Percentiles rank a stretch among this genome's conserved stretches.
phyloP scores from a whole-genome alignment of 345 rosid genomes.

The Lepidium sativum region DNA sequence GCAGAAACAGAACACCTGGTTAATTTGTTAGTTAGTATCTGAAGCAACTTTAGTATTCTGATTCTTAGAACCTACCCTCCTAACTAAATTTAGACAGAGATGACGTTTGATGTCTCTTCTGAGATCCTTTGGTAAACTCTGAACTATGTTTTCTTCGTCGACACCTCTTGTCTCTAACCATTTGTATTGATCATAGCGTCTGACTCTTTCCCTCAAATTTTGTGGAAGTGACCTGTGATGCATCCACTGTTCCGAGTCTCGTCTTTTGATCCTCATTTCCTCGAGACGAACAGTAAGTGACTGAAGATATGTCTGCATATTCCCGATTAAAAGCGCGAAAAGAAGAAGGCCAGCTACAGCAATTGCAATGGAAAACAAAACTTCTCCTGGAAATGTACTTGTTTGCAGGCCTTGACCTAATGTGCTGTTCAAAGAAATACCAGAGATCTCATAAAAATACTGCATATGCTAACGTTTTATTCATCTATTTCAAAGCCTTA shows the following conservation, averaged over 20 bases:
- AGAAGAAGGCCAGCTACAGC: constrained; percentile 74
- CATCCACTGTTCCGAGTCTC: constrained; percentile 95
- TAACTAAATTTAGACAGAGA: constrained; percentile 73
- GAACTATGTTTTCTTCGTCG: constrained; percentile 41
- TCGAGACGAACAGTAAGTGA: constrained; percentile 76
- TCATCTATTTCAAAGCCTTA: neutral
- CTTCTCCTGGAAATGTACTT: constrained; percentile 62
- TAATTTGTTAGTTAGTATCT: neutral
- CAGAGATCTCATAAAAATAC: neutral
- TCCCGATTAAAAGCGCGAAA: constrained; percentile 75
- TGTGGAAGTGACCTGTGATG: constrained; percentile 78
- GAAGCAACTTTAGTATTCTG: neutral
- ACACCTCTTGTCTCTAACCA: constrained; percentile 45
- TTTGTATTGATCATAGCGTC: constrained; percentile 43
- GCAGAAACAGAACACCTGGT: neutral
- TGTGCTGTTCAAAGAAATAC: constrained; percentile 37
- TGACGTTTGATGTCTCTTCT: constrained; percentile 86
- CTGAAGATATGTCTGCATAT: constrained; percentile 91
- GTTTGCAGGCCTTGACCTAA: constrained; percentile 88
- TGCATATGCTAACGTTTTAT: neutral
- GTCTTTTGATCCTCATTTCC: constrained; percentile 93
- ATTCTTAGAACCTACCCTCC: constrained; percentile 49
- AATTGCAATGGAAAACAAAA: constrained; percentile 67
- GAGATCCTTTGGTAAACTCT: constrained; percentile 78
- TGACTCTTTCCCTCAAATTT: constrained; percentile 35